phyloP scores from a whole-genome alignment of 192 early-diverging fungal genomes.

The Linnemannia elongata region DNA sequence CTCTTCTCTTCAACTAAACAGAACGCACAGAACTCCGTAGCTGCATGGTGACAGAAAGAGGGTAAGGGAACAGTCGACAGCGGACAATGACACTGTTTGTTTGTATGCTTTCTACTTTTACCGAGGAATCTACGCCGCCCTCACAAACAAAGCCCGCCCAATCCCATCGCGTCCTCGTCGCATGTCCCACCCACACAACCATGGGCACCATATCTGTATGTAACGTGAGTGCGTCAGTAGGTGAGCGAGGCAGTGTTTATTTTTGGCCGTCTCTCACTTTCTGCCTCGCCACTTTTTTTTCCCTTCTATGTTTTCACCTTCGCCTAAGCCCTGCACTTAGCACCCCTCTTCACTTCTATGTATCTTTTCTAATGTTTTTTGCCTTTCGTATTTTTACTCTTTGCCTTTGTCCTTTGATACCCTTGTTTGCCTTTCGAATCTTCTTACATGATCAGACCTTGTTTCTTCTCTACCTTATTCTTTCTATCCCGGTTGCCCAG shows the following conservation, averaged over 20 bases:
- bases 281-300: background rate
- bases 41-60: too few relatives aligned
- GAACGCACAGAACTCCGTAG: background rate
- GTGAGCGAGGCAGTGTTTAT: background rate
- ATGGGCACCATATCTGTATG: background rate
- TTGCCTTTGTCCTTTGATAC: too few relatives aligned
- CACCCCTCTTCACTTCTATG: too few relatives aligned
- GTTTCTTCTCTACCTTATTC: too few relatives aligned
- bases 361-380: too few relatives aligned
- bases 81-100: background rate
- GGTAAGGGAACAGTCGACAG: background rate
- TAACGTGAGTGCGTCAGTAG: background rate
- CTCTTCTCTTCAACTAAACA: background rate
- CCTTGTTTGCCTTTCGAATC: too few relatives aligned
- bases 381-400: too few relatives aligned
- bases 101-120: background rate
- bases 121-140: background rate
- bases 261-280: background rate
- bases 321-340: background rate
- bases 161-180: background rate
- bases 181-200: background rate
- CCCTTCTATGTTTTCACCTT: background rate
- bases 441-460: too few relatives aligned
- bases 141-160: background rate
- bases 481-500: too few relatives aligned